Conservation (phyloP, 2,329 filamentous ascomycete genomes). For the Raffaelea albimanens region DNA sequence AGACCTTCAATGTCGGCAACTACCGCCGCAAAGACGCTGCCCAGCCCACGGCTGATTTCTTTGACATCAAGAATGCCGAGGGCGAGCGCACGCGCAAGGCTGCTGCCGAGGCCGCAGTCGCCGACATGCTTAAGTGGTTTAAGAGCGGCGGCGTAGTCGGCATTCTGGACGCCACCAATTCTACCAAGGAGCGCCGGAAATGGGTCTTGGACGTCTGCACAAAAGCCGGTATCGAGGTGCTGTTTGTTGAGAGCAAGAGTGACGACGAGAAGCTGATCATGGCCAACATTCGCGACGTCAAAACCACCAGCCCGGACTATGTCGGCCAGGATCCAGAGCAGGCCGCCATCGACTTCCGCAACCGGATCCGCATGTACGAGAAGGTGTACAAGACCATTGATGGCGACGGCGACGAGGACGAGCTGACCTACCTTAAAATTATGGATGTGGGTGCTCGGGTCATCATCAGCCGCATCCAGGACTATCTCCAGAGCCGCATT, state of each 20-base stretch:
- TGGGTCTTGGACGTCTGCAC: constrained; percentile 83
- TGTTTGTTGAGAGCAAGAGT: constrained; percentile 96
- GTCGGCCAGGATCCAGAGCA: constrained; percentile 85
- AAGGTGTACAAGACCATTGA: constrained; percentile 93
- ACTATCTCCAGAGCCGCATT: constrained; percentile 91
- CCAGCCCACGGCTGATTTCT: constrained; percentile 88
- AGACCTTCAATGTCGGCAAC: constrained; percentile 95
- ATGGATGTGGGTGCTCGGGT: constrained; percentile 94
- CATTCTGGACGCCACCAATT: constrained; percentile 95
- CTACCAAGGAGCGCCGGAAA: constrained; percentile 75
- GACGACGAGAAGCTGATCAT: constrained; percentile 94
- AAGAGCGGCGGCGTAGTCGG: constrained; percentile 76
- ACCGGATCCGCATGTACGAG: constrained; percentile 94
- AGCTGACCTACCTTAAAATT: constrained; percentile 92
- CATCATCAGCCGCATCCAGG: constrained; percentile 94
- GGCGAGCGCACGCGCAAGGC: constrained; percentile 82
- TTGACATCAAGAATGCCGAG: constrained; percentile 81
- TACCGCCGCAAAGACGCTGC: constrained; percentile 87
- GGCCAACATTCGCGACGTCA: constrained; percentile 96
- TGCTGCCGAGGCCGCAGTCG: constrained; percentile 83
- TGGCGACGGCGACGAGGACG: constrained; percentile 65
- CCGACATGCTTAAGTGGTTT: constrained; percentile 95
- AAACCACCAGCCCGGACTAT: constrained; percentile 94
- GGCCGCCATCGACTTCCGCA: constrained; percentile 83
- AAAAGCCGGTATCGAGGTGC: constrained; percentile 70